These are phyloP conservation scores for Hirsutella rhossiliensis DNA, from an alignment of 2,329 filamentous ascomycete genomes.

Conservation along the genomic window DNA sequence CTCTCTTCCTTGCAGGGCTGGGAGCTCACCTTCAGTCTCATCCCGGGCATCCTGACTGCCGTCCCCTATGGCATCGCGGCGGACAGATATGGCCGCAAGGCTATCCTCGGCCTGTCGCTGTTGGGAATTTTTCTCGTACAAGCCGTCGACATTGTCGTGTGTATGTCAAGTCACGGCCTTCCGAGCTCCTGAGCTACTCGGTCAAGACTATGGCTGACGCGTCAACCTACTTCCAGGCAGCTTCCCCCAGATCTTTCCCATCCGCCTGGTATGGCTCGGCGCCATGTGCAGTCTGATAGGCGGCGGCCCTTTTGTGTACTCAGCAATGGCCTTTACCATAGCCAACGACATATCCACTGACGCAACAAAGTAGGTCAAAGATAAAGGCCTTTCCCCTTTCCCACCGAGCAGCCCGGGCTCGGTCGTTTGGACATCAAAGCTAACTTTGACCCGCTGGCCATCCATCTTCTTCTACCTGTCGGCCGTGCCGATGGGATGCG, in stretches of 20 bases:
- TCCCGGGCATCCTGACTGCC: background rate
- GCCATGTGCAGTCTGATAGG: background rate
- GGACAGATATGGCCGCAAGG: background rate
- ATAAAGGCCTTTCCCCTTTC: background rate
- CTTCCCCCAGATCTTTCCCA: background rate
- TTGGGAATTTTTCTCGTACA: background rate
- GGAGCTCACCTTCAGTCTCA: background rate
- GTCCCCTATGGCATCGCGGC: constrained; percentile 1
- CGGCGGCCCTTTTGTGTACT: background rate
- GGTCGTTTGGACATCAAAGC: too few relatives aligned
- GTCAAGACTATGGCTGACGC: background rate
- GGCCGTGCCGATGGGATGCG: background rate
- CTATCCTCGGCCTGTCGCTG: background rate
- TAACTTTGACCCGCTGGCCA: background rate
- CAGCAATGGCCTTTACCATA: background rate
- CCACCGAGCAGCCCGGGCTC: background rate
- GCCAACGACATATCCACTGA: background rate
- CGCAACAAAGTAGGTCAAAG: background rate
- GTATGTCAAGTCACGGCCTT: background rate
- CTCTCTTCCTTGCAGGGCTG: background rate
- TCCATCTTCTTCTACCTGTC: background rate
- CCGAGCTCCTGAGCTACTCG: too few relatives aligned
- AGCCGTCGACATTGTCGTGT: background rate
- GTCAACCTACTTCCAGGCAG: background rate
- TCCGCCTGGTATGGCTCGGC: background rate